Evolutionary conservation across 306 rosid genomes (phyloP), one percentile per base, ranked within the genome.

Genomic region (Cucurbita argyrosperma): DNA sequence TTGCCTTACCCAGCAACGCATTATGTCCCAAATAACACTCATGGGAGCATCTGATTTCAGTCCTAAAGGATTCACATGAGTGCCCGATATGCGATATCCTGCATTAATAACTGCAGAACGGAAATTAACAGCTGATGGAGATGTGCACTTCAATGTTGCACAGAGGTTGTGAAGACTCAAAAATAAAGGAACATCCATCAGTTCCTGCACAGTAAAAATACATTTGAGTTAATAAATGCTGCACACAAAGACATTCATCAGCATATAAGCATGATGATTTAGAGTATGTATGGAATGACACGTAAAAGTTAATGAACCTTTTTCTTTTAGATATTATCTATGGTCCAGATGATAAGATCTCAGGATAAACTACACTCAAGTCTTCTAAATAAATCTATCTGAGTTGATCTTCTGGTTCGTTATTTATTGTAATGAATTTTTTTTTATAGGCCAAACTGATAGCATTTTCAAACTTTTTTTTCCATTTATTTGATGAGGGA

Each of bases 21-120:
- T 94, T 59, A 94, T 94, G 75, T 94, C 99, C 97, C 99, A 94
- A 83, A 94, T 88, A 74, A 94, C 90, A 38, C 83, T 89, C 96
- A 91, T 91, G 19, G 99, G 99, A 19, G 97, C 99, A 76, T 94
- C 97, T 23, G 97, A 87, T 79, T 94, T 94, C 76, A 94, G 87
- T 72, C 97, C 97, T 78, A 94, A 43, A 14, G 99, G 97, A 81
- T 90, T 87, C 42, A 94, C 97, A 79, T 94, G 99, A 65, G 99
- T 88, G 80, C 97, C 97, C 5, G 99, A 94, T 60, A 94, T 91
- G 69, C 84, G 89, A 76, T 87, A 91, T 71, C 99, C 99, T 6
- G 97, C 99, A 79, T 94, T 91, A 81, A 91, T 85, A 71, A 91
- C 97, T 12, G 99, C 99, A 14, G 99, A 94, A 61, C 95, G 89